Percentiles rank a stretch among this genome's conserved stretches.
Conservation (phyloP, 108 stramenopile genomes). For the Nitzschia palea region DNA sequence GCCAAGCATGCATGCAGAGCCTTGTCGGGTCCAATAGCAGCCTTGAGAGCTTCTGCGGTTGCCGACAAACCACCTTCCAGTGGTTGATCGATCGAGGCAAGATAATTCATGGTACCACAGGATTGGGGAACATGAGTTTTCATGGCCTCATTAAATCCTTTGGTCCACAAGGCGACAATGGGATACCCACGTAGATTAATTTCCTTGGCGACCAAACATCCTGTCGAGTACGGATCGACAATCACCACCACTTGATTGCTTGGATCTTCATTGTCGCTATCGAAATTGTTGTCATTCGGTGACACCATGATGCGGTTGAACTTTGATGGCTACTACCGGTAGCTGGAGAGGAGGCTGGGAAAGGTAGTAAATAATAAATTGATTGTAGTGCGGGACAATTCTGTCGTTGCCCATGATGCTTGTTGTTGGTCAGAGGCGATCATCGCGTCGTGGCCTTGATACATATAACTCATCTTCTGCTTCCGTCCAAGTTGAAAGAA, state of each 20-base stretch:
- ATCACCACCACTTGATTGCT: conserved; percentile 50
- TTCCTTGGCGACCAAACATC: conserved; percentile 80
- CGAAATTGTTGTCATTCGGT: no score
- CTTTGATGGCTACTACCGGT: no score
- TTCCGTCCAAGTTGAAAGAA: no score
- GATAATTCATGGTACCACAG: conserved; percentile 49
- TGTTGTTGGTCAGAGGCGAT: no score
- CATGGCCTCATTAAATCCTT: conserved; percentile 68
- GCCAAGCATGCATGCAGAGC: conserved; percentile 59
- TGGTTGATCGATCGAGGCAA: conserved; percentile 49
- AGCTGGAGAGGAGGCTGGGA: no score
- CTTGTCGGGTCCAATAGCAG: conserved; percentile 29
- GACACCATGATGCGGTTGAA: no score
- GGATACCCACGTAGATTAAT: conserved; percentile 66
- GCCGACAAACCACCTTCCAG: conserved; percentile 18
- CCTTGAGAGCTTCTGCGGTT: conserved; percentile 24
- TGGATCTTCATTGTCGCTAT: background rate
- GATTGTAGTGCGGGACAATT: no score
- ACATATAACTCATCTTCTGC: no score
- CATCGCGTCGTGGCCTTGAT: no score
- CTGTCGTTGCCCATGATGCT: no score
- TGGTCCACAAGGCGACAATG: conserved; percentile 63
- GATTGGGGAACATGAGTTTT: conserved; percentile 65
- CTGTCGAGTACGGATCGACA: conserved; percentile 87
- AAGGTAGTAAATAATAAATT: no score